A percentile compares a stretch with the other conserved stretches of the same genome.
phyloP scores from a whole-genome alignment of 805 yeast genomes.

The Candida chilensis region DNA sequence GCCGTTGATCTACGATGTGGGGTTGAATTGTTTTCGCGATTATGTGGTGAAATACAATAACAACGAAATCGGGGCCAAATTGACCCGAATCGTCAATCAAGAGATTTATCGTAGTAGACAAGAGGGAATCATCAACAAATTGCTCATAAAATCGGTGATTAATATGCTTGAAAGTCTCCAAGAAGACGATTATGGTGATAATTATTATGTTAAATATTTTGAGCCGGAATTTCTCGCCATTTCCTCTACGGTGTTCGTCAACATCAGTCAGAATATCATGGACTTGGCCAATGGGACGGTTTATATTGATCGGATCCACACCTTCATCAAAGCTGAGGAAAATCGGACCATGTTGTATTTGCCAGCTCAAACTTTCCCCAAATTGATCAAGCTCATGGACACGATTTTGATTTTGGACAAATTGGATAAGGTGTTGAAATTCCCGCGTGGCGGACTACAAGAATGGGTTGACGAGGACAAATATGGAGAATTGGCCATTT shows the following conservation, averaged over 20 bases:
- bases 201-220: conserved; percentile 52
- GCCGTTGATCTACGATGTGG: conserved; percentile 63
- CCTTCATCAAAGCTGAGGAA: conserved; percentile 56
- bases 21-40: conserved; percentile 58
- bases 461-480: conserved; percentile 45
- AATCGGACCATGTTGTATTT: conserved; percentile 42
- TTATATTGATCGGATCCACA: conserved; percentile 42
- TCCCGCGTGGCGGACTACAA: conserved; percentile 47
- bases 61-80: conserved; percentile 38
- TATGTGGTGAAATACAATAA: conserved; percentile 41
- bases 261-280: conserved; percentile 33
- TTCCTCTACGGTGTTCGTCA: conserved; percentile 47
- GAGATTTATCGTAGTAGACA: conserved; percentile 49
- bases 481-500: conserved; percentile 28
- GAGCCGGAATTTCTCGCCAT: conserved; percentile 54
- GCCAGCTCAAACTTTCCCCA: conserved; percentile 44
- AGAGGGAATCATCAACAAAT: conserved; percentile 47
- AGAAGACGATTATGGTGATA: conserved; percentile 42
- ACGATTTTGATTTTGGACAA: conserved; percentile 48
- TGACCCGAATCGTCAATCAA: conserved; percentile 39
- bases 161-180: conserved; percentile 63
- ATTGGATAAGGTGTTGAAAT: conserved; percentile 43
- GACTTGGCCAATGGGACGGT: conserved; percentile 37
- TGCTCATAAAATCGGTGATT: conserved; percentile 50
- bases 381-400: conserved; percentile 46